Conservation (phyloP, 352 stramenopile genomes). For the Phytophthora hybrid region DNA sequence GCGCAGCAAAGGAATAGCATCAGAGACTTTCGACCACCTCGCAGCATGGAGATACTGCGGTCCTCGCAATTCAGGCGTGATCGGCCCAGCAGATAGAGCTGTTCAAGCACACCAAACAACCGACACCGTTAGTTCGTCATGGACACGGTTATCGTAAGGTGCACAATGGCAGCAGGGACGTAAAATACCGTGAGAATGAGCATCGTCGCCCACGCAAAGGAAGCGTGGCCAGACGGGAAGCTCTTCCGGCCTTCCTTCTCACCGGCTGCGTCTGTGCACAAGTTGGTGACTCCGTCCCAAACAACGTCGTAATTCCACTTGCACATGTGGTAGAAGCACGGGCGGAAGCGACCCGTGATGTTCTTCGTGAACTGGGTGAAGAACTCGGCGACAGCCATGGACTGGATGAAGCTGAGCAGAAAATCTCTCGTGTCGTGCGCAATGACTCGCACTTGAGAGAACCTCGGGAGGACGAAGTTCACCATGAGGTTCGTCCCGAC, state of each 20-base stretch:
- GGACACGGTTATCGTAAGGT: not conserved
- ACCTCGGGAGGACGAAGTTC: conserved; percentile 57
- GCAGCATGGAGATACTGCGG: conserved; percentile 44
- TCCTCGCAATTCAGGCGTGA: conserved; percentile 59
- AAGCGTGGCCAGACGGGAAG: conserved; percentile 80
- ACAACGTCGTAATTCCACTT: conserved; percentile 62
- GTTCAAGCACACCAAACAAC: not conserved
- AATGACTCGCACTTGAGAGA: conserved; percentile 54
- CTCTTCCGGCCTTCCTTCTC: conserved; percentile 76
- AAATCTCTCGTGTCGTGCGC: conserved; percentile 75
- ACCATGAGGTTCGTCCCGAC: conserved; percentile 54
- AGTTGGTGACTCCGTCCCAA: conserved; percentile 67
- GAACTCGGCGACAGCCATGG: conserved; percentile 46
- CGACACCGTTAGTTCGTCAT: not conserved
- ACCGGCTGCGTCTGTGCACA: conserved; percentile 55
- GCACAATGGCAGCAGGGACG: not conserved
- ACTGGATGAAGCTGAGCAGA: conserved; percentile 59
- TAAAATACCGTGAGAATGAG: conserved; percentile 67
- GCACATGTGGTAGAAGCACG: conserved; percentile 81
- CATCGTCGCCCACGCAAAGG: conserved; percentile 73
- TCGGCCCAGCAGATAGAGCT: conserved; percentile 72
- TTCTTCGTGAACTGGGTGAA: conserved; percentile 77
- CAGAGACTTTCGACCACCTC: conserved; percentile 53
- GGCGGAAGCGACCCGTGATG: conserved; percentile 70
- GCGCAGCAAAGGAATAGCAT: conserved; percentile 68